Conservation (phyloP, 768 basidiomycete genomes). For the Strobilomyces confusus region DNA sequence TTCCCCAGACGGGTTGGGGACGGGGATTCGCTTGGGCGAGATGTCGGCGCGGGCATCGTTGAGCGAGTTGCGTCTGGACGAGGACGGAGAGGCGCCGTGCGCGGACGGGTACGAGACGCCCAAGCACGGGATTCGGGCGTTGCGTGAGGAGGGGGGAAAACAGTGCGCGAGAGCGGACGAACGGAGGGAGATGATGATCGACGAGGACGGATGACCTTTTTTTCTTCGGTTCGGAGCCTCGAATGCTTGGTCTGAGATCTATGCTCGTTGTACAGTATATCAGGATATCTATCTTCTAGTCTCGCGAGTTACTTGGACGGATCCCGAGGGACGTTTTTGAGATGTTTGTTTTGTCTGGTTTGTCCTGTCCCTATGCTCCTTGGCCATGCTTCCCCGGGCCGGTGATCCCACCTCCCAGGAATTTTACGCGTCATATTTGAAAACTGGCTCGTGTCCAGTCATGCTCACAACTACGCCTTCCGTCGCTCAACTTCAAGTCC, state of each 20-base stretch:
- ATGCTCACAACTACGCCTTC: too few species aligned
- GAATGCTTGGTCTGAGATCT: not conserved
- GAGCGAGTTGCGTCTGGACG: constrained; percentile 29
- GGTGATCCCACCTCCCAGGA: too few species aligned
- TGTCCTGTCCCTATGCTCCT: too few species aligned
- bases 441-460: too few species aligned
- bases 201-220: constrained; percentile 12
- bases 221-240: not conserved
- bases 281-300: not conserved
- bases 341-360: too few species aligned
- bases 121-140: constrained; percentile 8
- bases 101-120: constrained; percentile 21
- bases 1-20: constrained; percentile 25
- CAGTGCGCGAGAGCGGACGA: not conserved
- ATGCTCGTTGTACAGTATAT: not conserved
- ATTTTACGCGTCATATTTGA: too few species aligned
- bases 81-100: constrained; percentile 1
- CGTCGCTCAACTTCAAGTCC: too few species aligned
- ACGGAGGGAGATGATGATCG: constrained; percentile 17
- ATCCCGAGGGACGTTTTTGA: too few species aligned
- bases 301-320: too few species aligned
- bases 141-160: constrained; percentile 11
- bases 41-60: constrained; percentile 28
- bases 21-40: constrained; percentile 24
- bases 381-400: too few species aligned